Base-by-base conservation (phyloP, 352 stramenopile genomes). In the Phytophthora syringae region DNA sequence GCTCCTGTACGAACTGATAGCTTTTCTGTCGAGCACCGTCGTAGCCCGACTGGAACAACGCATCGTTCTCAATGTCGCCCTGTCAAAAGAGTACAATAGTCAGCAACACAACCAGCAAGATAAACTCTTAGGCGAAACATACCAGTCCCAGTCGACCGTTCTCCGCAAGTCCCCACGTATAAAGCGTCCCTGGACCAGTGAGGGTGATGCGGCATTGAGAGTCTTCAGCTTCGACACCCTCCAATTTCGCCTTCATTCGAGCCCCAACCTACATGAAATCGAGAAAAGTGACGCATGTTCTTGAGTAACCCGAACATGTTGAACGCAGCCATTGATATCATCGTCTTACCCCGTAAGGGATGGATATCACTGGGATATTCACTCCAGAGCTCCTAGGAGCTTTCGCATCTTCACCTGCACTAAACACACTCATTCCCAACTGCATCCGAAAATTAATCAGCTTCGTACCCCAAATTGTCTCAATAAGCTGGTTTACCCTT, bases 51-150 rank as follows among this genome's bases (percentile, higher is more conserved):
- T 88, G 67, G 61, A 91, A 93, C 39, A 91, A 24, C 27, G 59
- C 54, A 11, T 93, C 82, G 50, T 90, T 89, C 32, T 93, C 82
- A 9, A 80, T 78, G 22, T 93, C 84, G 5, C 82, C 82, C 81
- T 90, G 43, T 39, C 40, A 25, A 7, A 59, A 5, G 7, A 49
- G 10, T 6, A 48, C 37, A 58, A 45, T 32, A 5, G n/a, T 64
- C 22, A 52, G 37, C 7, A 43, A 21, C 15, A n/a, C 16, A 43
- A 43, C 9, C 36, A 22, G 18, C 36, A 43, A 43, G 37, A 43
- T 43, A 43, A 22, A 9, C 21, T 22, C 16, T 43, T 21, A 43
- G 16, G 11, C 16, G 9, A n/a, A n/a, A 57, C 73, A 5, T 70
- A 88, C 81, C 55, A 93, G 40, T 21, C 84, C 84, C 3, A 93